phyloP scores from a whole-genome alignment of 164 flowering plant species.

The Protea cynaroides region DNA sequence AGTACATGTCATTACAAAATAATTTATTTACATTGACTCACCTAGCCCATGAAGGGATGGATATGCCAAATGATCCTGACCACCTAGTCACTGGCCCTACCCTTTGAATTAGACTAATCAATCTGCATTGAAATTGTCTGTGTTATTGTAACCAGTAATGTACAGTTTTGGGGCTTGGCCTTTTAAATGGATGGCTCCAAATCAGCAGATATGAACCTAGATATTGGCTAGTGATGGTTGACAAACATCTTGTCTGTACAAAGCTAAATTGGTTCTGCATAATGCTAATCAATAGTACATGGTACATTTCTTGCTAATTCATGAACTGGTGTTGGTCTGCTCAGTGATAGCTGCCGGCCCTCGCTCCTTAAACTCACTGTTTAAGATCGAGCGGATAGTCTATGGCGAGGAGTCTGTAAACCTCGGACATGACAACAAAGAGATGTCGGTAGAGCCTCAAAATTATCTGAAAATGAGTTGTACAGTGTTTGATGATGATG shows the following conservation, averaged over 20 bases:
- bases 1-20: neutral
- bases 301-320: neutral
- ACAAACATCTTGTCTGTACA: neutral
- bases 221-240: neutral
- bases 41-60: neutral
- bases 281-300: neutral
- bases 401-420: no score
- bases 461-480: no score
- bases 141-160: no score
- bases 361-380: no score
- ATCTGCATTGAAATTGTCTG: neutral
- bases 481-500: no score
- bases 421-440: no score
- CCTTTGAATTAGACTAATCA: neutral
- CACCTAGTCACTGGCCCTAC: neutral
- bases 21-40: neutral
- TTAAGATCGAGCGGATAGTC: no score
- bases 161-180: no score
- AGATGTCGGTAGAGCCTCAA: no score
- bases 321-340: neutral
- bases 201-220: neutral
- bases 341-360: no score
- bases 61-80: neutral
- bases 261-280: no score
- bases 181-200: neutral